Percentiles rank a stretch among this genome's conserved stretches.
Evolutionary conservation across 306 rosid species (phyloP).

Genomic region (Parietaria judaica): DNA sequence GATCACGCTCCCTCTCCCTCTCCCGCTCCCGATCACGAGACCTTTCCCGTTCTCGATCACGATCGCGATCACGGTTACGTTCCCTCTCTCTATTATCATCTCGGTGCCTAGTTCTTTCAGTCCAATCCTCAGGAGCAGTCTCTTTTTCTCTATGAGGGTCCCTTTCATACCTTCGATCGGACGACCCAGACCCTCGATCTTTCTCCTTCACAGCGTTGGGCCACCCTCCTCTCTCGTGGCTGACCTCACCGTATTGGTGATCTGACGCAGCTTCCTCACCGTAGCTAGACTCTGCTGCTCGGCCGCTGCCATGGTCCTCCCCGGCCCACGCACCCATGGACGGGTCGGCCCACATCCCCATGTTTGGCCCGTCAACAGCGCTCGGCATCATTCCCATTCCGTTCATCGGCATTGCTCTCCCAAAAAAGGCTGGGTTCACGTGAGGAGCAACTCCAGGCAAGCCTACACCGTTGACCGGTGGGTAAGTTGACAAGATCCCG

Average conservation of each 20-base stretch:
- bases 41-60: conserved; percentile 44
- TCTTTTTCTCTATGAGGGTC: conserved; percentile 82
- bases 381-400: conserved; percentile 99
- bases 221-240: conserved; percentile 87
- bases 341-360: conserved; percentile 99
- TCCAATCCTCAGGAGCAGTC: conserved; percentile 55
- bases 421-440: conserved; percentile 95
- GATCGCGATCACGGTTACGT: conserved; percentile 13
- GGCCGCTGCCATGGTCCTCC: conserved; percentile 82
- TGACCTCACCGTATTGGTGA: conserved; percentile 81
- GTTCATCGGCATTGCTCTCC: conserved; percentile 90
- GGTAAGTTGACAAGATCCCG: conserved; percentile 72
- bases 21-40: conserved; percentile 49
- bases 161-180: conserved; percentile 79
- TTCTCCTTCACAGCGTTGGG: conserved; percentile 71
- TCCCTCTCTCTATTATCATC: conserved; percentile 50
- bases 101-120: conserved; percentile 60
- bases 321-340: conserved; percentile 92
- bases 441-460: conserved; percentile 96
- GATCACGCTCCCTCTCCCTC: conserved; percentile 40
- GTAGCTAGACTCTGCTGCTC: conserved; percentile 86
- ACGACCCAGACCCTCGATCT: conserved; percentile 86
- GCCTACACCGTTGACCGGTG: conserved; percentile 82
- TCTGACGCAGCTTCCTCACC: conserved; percentile 98
- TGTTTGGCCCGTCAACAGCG: conserved; percentile 81